These are phyloP conservation scores for Metschnikowia continentalis DNA, from an alignment of 805 yeast genomes.

Conservation along the genomic window DNA sequence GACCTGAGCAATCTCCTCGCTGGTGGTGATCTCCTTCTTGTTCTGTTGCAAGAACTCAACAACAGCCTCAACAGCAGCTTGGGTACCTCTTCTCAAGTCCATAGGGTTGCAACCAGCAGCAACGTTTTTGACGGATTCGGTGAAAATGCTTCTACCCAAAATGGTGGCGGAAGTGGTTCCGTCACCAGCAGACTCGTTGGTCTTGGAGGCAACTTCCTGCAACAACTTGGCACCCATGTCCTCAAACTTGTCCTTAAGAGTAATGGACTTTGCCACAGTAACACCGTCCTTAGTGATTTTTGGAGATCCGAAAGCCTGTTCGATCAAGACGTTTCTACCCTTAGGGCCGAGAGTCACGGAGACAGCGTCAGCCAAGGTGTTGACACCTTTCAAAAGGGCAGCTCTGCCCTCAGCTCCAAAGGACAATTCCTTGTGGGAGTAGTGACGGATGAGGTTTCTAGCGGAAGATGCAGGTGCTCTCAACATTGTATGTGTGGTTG, in stretches of 20 bases:
- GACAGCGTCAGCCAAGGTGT: constrained; percentile 92
- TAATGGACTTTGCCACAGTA: constrained; percentile 86
- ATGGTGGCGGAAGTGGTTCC: constrained; percentile 98
- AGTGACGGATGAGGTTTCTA: constrained; percentile 43
- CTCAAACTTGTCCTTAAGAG: constrained; percentile 84
- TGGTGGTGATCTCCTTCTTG: constrained; percentile 90
- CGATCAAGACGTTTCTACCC: constrained; percentile 95
- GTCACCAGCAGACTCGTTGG: constrained; percentile 97
- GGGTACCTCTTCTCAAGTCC: constrained; percentile 96
- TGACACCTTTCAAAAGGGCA: constrained; percentile 88
- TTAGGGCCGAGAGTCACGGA: constrained; percentile 96
- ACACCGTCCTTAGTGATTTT: constrained; percentile 99
- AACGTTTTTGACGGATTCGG: constrained; percentile 92
- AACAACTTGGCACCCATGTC: constrained; percentile 92
- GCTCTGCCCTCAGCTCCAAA: constrained; percentile 98
- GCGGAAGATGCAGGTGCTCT: constrained; percentile 46
- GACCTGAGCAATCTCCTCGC: constrained; percentile 95
- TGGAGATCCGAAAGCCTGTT: constrained; percentile 95
- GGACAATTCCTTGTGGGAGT: constrained; percentile 85
- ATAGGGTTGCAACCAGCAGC: constrained; percentile 99
- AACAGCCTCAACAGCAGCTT: constrained; percentile 93
- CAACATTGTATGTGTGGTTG: constrained; percentile 32
- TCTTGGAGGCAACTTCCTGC: constrained; percentile 95
- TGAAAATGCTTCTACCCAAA: constrained; percentile 89
- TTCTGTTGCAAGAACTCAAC: constrained; percentile 76